phyloP scores from a whole-genome alignment of 306 rosid genomes.

The Trichosanthes truncata region DNA sequence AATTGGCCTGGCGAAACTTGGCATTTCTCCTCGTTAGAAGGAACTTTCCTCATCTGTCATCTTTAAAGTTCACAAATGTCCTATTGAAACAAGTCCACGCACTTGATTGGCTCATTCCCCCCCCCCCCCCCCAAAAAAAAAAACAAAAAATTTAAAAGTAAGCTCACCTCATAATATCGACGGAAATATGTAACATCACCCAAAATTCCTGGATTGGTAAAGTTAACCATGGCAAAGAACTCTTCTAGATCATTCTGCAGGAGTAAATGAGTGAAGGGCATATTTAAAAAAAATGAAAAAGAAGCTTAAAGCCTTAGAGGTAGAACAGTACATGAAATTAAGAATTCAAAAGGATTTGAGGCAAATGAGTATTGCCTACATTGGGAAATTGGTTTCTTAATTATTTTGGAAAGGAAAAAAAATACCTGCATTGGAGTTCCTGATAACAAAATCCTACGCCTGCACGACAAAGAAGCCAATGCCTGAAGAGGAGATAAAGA shows the following conservation, averaged over 20 bases:
- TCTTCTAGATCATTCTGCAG: constrained; percentile 94
- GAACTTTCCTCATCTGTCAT: not conserved
- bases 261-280: not conserved
- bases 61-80: not conserved
- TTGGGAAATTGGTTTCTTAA: constrained; percentile 13
- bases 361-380: constrained; percentile 44
- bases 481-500: constrained; percentile 46
- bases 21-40: not conserved
- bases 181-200: constrained; percentile 69
- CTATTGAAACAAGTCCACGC: not conserved
- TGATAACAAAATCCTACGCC: constrained; percentile 68
- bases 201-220: constrained; percentile 83
- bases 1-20: not conserved
- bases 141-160: not conserved
- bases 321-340: not conserved
- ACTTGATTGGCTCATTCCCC: not conserved
- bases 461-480: constrained; percentile 81
- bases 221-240: constrained; percentile 90
- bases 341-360: not conserved
- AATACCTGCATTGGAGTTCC: constrained; percentile 99
- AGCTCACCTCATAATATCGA: constrained; percentile 72
- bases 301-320: not conserved
- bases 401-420: not conserved
- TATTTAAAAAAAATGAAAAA: not conserved
- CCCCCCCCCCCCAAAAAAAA: not conserved